Evolutionary conservation across 2,329 filamentous ascomycete genomes (phyloP), one percentile per base, ranked within the genome.

Genomic region (Penicillium sp.): DNA sequence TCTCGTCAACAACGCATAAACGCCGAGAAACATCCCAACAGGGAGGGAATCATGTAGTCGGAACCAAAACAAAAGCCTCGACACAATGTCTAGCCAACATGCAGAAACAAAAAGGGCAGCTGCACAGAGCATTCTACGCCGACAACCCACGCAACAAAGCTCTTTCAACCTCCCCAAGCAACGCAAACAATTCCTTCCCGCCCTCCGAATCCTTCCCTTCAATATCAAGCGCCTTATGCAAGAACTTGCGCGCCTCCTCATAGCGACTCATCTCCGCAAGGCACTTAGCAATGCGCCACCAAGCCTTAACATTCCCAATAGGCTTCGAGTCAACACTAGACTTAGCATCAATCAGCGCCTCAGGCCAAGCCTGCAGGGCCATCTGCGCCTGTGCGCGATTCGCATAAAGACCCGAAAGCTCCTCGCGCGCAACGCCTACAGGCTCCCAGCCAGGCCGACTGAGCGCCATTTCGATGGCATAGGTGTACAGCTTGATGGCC

Each of bases 381-480:
- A 97, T 96, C 75, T 93, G 83, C 58, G 91, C 90, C 82, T 97
- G 92, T 53, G 92, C 91, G 53, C 94, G 83, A 76, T 97, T 97
- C 49, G 89, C 86, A 75, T 91, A 90, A 64, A 97, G 78, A 16
- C 84, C 84, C 11, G 88, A 82, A 9, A 93, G 79, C 76, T 99
- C 94, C 73, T 97, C 94, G 60, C 91, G 80, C 52, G 94, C 89
- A 25, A 97, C 79, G 12, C 87, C 87, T 14, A 85, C 82, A 0
- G 92, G 91, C 76, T 99, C 94, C 94, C 94, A 99, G 14, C 84
- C 76, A 0, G 94, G 93, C 4, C 94, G 82, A 9, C 81, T 81
- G 37, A 91, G 77, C 3, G 91, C 93, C 92, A 97, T 96, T 62
- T 94, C 86, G 53, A 97, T 83, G 1, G 90, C 92, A n/a, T 93